Evolutionary conservation across 768 basidiomycete genomes (phyloP).

Genomic region (Tricholoma furcatifolium): DNA sequence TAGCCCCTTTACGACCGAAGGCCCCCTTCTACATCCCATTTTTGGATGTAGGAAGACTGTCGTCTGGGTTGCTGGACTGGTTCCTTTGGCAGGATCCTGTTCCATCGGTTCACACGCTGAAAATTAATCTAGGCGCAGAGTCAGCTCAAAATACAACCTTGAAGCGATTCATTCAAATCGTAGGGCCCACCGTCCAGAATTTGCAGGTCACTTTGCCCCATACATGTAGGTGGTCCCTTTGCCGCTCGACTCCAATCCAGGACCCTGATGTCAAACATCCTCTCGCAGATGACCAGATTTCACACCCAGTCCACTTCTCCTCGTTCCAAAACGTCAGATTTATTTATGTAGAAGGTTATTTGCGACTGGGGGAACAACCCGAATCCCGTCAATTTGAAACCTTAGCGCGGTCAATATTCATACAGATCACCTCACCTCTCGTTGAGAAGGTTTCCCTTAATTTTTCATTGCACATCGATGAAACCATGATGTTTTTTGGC

Average conservation of each 20-base stretch:
- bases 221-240: conserved; percentile 21
- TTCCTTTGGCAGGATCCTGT: conserved; percentile 23
- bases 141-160: conserved; percentile 1
- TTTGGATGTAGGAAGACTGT: conserved; percentile 19
- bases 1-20: conserved; percentile 12
- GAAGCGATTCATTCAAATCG: conserved; percentile 17
- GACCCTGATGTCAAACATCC: background rate
- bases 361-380: conserved; percentile 16
- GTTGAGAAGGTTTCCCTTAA: conserved; percentile 22
- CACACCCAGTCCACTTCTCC: conserved; percentile 20
- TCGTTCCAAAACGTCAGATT: conserved; percentile 18
- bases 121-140: conserved; percentile 21
- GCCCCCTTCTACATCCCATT: conserved; percentile 19
- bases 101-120: conserved; percentile 20
- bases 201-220: conserved; percentile 23
- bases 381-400: conserved; percentile 14
- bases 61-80: conserved; percentile 24
- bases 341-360: conserved; percentile 25
- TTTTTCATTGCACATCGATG: conserved; percentile 19
- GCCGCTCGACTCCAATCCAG: background rate
- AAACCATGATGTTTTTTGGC: conserved; percentile 23
- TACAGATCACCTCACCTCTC: conserved; percentile 19
- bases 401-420: conserved; percentile 23
- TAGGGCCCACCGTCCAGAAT: conserved; percentile 22
- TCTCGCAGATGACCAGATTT: conserved; percentile 16